Conservation (phyloP, 108 stramenopile genomes). For the Parietichytrium sp. region DNA sequence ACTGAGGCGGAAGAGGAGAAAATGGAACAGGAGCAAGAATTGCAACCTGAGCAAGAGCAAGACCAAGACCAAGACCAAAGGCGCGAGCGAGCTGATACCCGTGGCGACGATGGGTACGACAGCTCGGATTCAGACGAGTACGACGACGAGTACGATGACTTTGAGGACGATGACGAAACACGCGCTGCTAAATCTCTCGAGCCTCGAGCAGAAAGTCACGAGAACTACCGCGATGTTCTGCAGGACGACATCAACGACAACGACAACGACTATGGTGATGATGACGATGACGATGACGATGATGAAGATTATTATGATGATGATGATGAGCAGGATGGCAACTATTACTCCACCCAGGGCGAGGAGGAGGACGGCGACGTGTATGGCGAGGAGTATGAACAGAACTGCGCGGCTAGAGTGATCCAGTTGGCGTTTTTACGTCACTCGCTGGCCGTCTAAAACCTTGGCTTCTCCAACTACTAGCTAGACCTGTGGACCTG, state of each 20-base stretch:
- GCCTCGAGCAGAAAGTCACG: background rate
- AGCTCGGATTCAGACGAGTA: background rate
- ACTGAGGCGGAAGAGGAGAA: too few species aligned
- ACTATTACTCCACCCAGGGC: background rate
- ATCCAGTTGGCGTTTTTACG: conserved; percentile 32
- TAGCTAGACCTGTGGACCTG: too few species aligned
- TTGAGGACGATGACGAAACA: background rate
- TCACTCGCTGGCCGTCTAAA: background rate
- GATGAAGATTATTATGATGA: background rate
- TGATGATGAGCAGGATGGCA: background rate
- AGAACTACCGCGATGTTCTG: background rate
- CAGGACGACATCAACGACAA: background rate
- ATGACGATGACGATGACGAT: conserved; percentile 10
- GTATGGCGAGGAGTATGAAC: background rate
- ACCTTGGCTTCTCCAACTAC: too few species aligned
- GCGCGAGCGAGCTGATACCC: too few species aligned
- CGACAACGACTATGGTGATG: background rate
- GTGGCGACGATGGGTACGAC: background rate
- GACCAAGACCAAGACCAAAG: too few species aligned
- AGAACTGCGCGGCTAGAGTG: conserved; percentile 4
- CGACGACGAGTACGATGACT: background rate
- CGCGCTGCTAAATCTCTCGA: background rate
- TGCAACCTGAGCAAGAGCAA: too few species aligned
- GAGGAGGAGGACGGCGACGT: background rate
- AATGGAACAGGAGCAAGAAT: too few species aligned